A percentile compares a stretch with the other conserved stretches of the same genome.
phyloP scores from a whole-genome alignment of 139 green algal genomes.

The Picochlorum costavermella region DNA sequence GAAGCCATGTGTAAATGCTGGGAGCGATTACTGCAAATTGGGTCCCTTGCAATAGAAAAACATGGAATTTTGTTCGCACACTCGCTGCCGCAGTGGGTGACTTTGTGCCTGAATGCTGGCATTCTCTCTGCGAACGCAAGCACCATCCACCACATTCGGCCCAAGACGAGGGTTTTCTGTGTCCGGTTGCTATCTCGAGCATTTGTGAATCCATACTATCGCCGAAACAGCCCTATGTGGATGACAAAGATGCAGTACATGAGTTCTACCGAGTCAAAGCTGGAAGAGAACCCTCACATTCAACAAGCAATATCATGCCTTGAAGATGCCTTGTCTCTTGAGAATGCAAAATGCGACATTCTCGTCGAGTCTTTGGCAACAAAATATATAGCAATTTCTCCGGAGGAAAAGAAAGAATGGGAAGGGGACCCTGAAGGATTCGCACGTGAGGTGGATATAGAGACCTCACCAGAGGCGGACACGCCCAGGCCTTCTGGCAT shows the following conservation, averaged over 20 bases:
- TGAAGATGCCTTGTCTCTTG: conserved; percentile 16
- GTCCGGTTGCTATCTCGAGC: conserved; percentile 61
- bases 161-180: conserved; percentile 63
- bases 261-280: background rate
- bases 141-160: conserved; percentile 24
- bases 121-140: conserved; percentile 48
- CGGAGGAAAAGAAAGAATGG: conserved; percentile 71
- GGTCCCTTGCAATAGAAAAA: conserved; percentile 26
- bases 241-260: conserved; percentile 14
- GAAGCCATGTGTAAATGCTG: conserved; percentile 22
- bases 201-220: conserved; percentile 55
- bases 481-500: conserved; percentile 63
- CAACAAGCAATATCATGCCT: conserved; percentile 9
- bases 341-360: conserved; percentile 10
- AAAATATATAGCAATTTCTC: conserved; percentile 66
- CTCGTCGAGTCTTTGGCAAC: conserved; percentile 45
- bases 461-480: conserved; percentile 63
- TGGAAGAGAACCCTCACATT: background rate
- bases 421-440: conserved; percentile 38
- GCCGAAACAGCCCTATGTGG: conserved; percentile 16
- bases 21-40: conserved; percentile 35
- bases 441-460: conserved; percentile 51
- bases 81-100: conserved; percentile 49
- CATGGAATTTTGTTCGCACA: conserved; percentile 34
- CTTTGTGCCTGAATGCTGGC: conserved; percentile 41